phyloP scores from a whole-genome alignment of 2,329 filamentous ascomycete genomes.

The Cryphonectria radicalis region DNA sequence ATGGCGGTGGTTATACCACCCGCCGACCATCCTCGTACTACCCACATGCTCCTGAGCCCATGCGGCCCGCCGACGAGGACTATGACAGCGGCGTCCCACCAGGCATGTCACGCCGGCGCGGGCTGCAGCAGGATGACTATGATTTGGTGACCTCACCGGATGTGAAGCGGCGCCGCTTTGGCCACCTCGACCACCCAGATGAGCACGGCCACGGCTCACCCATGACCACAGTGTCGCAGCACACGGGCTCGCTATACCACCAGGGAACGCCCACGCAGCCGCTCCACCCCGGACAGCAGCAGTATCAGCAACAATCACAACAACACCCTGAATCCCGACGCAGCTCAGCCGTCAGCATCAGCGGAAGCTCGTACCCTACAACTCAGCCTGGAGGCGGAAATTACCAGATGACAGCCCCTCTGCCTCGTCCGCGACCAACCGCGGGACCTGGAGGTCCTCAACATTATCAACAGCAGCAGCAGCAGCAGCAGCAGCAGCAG shows the following conservation, averaged over 20 bases:
- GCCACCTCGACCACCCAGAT: conserved; percentile 36
- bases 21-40: conserved; percentile 23
- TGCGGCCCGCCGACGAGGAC: conserved; percentile 25
- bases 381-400: conserved; percentile 34
- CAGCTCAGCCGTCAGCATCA: conserved; percentile 24
- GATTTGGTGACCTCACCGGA: conserved; percentile 42
- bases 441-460: conserved; percentile 13
- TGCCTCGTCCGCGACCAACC: conserved; percentile 24
- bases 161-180: conserved; percentile 40
- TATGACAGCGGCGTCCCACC: conserved; percentile 17
- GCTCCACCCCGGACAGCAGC: conserved; percentile 20
- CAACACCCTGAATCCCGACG: conserved; percentile 24
- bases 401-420: conserved; percentile 17
- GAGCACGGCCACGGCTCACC: conserved; percentile 12
- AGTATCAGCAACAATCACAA: background rate
- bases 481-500: background rate
- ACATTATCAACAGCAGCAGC: conserved; percentile 3
- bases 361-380: conserved; percentile 7
- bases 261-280: background rate
- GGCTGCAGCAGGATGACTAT: conserved; percentile 29
- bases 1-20: conserved; percentile 38
- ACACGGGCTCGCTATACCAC: conserved; percentile 11
- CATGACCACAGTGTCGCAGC: conserved; percentile 16
- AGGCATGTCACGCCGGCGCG: conserved; percentile 24
- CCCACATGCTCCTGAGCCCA: conserved; percentile 21